Evolutionary conservation across 306 rosid species (phyloP), one percentile per base, ranked within the genome.

Genomic region (Quercus dentata): DNA sequence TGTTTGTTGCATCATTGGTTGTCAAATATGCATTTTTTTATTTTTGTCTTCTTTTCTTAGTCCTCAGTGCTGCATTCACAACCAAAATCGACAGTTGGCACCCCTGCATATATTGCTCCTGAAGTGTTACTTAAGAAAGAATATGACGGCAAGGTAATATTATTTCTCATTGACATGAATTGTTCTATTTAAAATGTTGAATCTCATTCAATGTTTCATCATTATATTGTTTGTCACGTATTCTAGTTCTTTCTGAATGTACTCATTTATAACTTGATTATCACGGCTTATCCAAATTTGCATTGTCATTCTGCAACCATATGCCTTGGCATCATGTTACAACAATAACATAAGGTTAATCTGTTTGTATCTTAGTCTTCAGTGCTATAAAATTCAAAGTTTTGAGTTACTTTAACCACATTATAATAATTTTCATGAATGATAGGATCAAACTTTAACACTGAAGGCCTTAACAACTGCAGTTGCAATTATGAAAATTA

Each of bases 31-130:
- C 80, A 74, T 84, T 86, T 76, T 73, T 71, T 76, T 62, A 55
- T 59, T 61, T 3, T 46, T 70, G 69, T 85, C 76, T 49, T 77
- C 52, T 69, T 69, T 79, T 83, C 78, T 76, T 90, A 94, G 97
- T 94, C 99, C 41, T 94, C 97, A 0, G 97, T 94, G 77, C 87
- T 94, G 68, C 98, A 94, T 81, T 94, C 98, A 17, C 98, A 94
- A 86, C 98, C 98, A 77, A 94, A 92, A 86, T 94, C 98, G 71
- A 94, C 98, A 0, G 98, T 94, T 74, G 98, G 98, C 41, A 94
- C 98, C 63, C 98, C 98, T 61, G 98, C 98, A 52, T 94, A 94
- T 73, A 94, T 94, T 44, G 98, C 98, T 69, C 98, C 98, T 28
- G 98, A 94, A 84, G 97, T 94, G 78, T 87, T 94, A 76, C 97